These are phyloP conservation scores for Pleurotus ostreatus DNA, from an alignment of 768 basidiomycete species.

Conservation along the genomic window DNA sequence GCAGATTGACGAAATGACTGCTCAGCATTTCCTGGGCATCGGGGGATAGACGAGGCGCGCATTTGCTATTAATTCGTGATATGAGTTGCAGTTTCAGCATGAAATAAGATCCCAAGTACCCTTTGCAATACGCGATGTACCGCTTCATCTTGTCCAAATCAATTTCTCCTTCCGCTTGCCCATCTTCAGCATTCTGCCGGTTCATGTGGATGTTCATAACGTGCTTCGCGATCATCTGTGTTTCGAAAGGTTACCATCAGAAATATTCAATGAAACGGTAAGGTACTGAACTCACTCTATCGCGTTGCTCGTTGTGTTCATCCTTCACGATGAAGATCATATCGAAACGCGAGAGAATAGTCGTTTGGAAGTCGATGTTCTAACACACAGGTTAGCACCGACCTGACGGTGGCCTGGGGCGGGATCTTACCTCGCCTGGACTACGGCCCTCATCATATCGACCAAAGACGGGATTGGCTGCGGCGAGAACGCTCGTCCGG, in stretches of 20 bases:
- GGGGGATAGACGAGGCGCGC: conserved; percentile 88
- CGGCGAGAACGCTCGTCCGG: conserved; percentile 91
- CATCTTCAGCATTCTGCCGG: conserved; percentile 57
- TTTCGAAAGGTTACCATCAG: not conserved
- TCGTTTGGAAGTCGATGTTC: conserved; percentile 99
- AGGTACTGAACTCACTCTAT: conserved; percentile 54
- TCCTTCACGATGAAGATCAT: conserved; percentile 99
- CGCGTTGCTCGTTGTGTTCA: conserved; percentile 92
- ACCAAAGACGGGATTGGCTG: conserved; percentile 97
- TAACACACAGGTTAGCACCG: conserved; percentile 12
- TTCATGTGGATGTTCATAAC: conserved; percentile 99
- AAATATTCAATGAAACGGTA: not conserved
- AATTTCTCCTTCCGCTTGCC: conserved; percentile 80
- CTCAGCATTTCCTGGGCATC: conserved; percentile 97
- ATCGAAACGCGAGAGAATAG: conserved; percentile 96
- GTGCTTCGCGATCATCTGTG: conserved; percentile 89
- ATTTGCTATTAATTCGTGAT: conserved; percentile 59
- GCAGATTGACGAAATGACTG: conserved; percentile 88
- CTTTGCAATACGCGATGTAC: conserved; percentile 94
- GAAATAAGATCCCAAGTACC: conserved; percentile 38
- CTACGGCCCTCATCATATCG: conserved; percentile 95
- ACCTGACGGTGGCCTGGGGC: not conserved
- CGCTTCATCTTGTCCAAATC: conserved; percentile 98
- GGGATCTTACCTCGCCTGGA: conserved; percentile 76
- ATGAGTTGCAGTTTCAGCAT: not conserved